These are phyloP conservation scores for Neurospora sp. DNA, from an alignment of 495 filamentous ascomycete species.

Conservation along the genomic window DNA sequence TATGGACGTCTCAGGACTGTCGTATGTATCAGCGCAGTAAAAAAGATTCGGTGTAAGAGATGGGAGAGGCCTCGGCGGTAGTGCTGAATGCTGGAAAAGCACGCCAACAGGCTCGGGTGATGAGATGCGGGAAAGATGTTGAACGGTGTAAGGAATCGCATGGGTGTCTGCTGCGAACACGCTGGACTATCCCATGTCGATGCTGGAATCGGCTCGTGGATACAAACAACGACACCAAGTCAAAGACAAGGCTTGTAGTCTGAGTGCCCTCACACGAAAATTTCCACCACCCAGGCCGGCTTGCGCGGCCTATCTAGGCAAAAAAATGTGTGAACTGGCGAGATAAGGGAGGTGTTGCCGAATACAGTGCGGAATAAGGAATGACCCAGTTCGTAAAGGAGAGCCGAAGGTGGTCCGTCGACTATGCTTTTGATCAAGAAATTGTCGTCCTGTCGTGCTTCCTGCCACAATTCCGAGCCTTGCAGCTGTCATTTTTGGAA, in stretches of 20 bases:
- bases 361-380: conserved; percentile 18
- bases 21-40: not conserved
- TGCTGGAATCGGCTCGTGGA: not conserved
- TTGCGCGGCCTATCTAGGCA: not conserved
- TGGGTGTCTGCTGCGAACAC: not conserved
- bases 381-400: conserved; percentile 25
- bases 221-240: not conserved
- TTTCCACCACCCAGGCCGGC: not conserved
- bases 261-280: not conserved
- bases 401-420: conserved; percentile 24
- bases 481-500: conserved; percentile 50
- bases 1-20: not conserved
- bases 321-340: not conserved
- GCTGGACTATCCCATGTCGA: not conserved
- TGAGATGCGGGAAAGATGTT: not conserved
- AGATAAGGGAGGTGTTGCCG: conserved; percentile 2
- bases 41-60: not conserved
- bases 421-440: conserved; percentile 30
- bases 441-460: conserved; percentile 35
- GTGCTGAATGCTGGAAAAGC: not conserved
- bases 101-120: not conserved
- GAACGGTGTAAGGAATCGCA: not conserved
- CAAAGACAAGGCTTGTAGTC: not conserved
- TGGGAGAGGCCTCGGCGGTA: not conserved
- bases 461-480: conserved; percentile 41